phyloP scores from a whole-genome alignment of 305 asterid species.

The Withania somnifera region DNA sequence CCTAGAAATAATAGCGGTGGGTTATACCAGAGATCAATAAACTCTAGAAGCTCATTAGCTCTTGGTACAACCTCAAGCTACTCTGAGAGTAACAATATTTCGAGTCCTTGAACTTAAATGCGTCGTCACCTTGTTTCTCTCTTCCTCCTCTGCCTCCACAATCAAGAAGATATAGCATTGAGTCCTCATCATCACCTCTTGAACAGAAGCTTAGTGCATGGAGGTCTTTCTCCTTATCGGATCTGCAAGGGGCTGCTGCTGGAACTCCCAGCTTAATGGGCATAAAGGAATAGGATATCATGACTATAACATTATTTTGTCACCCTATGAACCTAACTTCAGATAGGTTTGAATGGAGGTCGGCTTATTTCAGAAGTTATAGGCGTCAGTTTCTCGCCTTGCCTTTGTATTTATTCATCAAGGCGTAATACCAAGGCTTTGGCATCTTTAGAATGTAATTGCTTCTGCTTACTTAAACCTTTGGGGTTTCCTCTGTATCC shows the following conservation, averaged over 20 bases:
- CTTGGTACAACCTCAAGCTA: constrained; percentile 27
- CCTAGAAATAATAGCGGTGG: constrained; percentile 34
- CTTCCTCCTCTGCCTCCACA: constrained; percentile 84
- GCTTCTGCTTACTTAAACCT: neutral
- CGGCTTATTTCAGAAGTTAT: constrained; percentile 22
- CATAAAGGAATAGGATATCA: constrained; percentile 8
- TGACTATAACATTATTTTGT: constrained; percentile 9
- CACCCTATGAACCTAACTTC: constrained; percentile 31
- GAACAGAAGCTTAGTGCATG: constrained; percentile 34
- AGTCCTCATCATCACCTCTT: constrained; percentile 23
- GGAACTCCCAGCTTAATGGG: constrained; percentile 16
- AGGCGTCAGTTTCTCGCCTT: constrained; percentile 1
- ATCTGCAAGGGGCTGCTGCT: constrained; percentile 46
- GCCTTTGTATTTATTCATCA: constrained; percentile 11
- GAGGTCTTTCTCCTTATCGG: constrained; percentile 50
- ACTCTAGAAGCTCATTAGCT: constrained; percentile 45
- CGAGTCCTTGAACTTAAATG: constrained; percentile 30
- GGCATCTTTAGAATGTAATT: neutral
- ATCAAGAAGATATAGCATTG: constrained; percentile 28
- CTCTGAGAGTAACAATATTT: constrained; percentile 24
- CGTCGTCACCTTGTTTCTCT: constrained; percentile 28
- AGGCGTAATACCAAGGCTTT: neutral
- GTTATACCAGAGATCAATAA: constrained; percentile 45
- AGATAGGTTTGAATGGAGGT: constrained; percentile 38
- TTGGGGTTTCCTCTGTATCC: neutral